Conservation (phyloP, 768 basidiomycete species). For the Rubroboletus satanas region DNA sequence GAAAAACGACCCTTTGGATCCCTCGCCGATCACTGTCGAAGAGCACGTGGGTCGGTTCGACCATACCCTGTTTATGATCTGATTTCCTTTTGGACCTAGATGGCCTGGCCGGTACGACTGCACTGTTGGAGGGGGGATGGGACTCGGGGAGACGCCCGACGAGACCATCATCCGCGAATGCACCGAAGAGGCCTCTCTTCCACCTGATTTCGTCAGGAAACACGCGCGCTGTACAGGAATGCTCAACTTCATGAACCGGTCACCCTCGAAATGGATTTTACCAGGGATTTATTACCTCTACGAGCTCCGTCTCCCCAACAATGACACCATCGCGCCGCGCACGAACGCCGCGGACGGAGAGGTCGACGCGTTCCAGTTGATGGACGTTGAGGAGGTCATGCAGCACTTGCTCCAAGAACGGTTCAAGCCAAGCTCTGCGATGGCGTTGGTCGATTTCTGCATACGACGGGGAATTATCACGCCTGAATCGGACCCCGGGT, state of each 20-base stretch:
- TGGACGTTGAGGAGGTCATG: slow-evolving; percentile 34
- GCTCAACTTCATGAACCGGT: slow-evolving; percentile 41
- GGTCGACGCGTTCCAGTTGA: slow-evolving; percentile 40
- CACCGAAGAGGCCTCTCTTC: slow-evolving; percentile 42
- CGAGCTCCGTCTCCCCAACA: slow-evolving; percentile 38
- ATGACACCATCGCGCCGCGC: slow-evolving; percentile 32
- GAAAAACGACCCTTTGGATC: slow-evolving; percentile 35
- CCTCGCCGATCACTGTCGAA: slow-evolving; percentile 40
- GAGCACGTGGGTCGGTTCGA: slow-evolving; percentile 33
- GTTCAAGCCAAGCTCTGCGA: slow-evolving; percentile 43
- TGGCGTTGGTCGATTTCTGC: slow-evolving; percentile 42
- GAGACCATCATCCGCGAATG: slow-evolving; percentile 40
- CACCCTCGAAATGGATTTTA: slow-evolving; percentile 41
- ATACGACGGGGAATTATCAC: slow-evolving; percentile 33
- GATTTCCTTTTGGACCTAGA: slow-evolving; percentile 5
- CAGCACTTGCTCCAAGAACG: slow-evolving; percentile 30
- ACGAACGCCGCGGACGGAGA: slow-evolving; percentile 40
- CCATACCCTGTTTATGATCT: not conserved
- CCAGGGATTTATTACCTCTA: slow-evolving; percentile 45
- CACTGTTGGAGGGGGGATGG: slow-evolving; percentile 43
- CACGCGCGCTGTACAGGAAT: slow-evolving; percentile 35
- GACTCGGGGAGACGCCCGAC: slow-evolving; percentile 35
- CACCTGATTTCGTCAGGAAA: slow-evolving; percentile 33
- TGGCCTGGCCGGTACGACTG: slow-evolving; percentile 39
- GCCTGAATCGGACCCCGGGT: slow-evolving; percentile 22